phyloP scores from a whole-genome alignment of 495 filamentous ascomycete species.

The Emericellopsis terricola region DNA sequence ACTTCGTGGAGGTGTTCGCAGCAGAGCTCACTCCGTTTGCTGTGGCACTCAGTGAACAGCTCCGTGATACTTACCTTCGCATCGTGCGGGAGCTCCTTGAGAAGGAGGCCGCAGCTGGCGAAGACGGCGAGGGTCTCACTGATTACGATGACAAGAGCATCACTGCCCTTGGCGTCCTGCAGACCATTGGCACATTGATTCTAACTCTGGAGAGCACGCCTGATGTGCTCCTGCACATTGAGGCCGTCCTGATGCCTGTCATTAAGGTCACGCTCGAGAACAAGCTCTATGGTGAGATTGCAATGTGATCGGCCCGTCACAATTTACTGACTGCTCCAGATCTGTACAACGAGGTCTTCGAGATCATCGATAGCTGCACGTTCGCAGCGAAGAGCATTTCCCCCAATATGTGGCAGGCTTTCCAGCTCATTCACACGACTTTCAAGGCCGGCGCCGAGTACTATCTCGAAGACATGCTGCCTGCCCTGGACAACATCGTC shows the following conservation, averaged over 20 bases:
- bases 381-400: constrained; percentile 93
- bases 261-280: constrained; percentile 92
- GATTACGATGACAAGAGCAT: constrained; percentile 98
- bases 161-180: constrained; percentile 85
- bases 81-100: constrained; percentile 86
- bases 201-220: constrained; percentile 93
- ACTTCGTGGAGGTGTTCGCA: constrained; percentile 97
- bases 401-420: constrained; percentile 93
- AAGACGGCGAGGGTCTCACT: constrained; percentile 67
- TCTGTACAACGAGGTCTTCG: constrained; percentile 93
- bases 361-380: constrained; percentile 99
- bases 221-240: constrained; percentile 81
- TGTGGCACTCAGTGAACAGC: constrained; percentile 90
- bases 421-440: constrained; percentile 86
- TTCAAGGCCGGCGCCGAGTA: constrained; percentile 95
- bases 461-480: constrained; percentile 98
- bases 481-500: constrained; percentile 91
- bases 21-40: constrained; percentile 91
- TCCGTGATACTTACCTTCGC: constrained; percentile 88
- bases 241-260: constrained; percentile 90
- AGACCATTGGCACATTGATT: constrained; percentile 95
- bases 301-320: too few relatives aligned
- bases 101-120: constrained; percentile 54
- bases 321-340: too few relatives aligned
- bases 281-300: constrained; percentile 77